Evolutionary conservation across 2,329 filamentous ascomycete species (phyloP).

Genomic region (Acrocalymma vagum): DNA sequence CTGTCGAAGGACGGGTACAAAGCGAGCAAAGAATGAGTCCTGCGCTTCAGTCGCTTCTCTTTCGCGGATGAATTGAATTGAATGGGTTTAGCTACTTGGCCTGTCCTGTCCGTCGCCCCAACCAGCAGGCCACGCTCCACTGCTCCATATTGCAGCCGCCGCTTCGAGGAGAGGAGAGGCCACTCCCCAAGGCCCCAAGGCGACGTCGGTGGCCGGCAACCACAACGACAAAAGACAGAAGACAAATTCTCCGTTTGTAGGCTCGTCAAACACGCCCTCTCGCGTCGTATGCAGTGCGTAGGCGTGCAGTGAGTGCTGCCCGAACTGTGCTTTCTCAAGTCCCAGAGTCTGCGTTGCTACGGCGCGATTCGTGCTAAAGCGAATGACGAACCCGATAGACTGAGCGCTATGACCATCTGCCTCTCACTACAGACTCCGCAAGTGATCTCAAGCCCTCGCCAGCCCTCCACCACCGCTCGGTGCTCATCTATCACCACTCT

Average conservation of each 20-base stretch:
- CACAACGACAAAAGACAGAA: background rate
- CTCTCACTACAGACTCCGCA: slow-evolving; percentile 26
- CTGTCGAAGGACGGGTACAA: too few species aligned
- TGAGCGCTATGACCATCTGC: slow-evolving; percentile 2
- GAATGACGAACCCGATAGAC: slow-evolving; percentile 18
- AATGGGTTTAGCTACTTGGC: slow-evolving; percentile 26
- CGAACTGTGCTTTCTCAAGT: too few species aligned
- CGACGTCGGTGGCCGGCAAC: slow-evolving; percentile 9
- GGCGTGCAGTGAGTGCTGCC: too few species aligned
- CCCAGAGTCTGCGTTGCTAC: too few species aligned
- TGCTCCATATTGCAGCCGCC: slow-evolving; percentile 6
- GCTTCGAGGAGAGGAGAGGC: background rate
- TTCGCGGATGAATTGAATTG: slow-evolving; percentile 31
- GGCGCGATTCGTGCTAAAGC: too few species aligned
- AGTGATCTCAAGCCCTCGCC: slow-evolving; percentile 24
- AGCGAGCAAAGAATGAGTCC: too few species aligned
- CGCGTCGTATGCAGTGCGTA: too few species aligned
- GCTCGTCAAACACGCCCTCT: too few species aligned
- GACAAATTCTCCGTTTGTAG: background rate
- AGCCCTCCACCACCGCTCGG: slow-evolving; percentile 17
- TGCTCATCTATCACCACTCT: slow-evolving; percentile 27
- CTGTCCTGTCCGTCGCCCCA: slow-evolving; percentile 19
- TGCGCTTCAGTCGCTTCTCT: too few species aligned
- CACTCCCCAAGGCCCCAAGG: slow-evolving; percentile 18
- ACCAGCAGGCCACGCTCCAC: slow-evolving; percentile 24